Base-by-base conservation (phyloP, 768 basidiomycete species). In the Gloeopeniophorella convolvens region DNA sequence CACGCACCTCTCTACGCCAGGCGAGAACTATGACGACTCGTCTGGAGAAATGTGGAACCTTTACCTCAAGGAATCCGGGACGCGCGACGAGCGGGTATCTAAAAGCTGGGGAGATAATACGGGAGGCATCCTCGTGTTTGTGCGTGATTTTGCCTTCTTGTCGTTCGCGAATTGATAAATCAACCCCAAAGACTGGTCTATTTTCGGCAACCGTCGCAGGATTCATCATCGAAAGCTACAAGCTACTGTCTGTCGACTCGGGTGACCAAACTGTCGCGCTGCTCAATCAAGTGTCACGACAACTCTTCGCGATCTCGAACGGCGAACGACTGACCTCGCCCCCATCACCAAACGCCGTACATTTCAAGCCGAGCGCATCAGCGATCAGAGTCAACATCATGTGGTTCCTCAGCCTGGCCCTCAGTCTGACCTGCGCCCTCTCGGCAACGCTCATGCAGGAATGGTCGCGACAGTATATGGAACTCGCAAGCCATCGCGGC, bases 21-120 rank as follows among this genome's bases (percentile, higher is more conserved):
- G 43, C 15, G 43, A 33, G 24, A 44, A 32, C 12, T 44, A 32
- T 15, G 43, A 32, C 18, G 43, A 44, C 21, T 23, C 43, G 4
- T 44, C 43, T 7, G 33, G 43, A 33, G 31, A 31, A 33, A 44
- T 44, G 43, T 44, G 43, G 43, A 44, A 30, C 24, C 43, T 44
- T n/a, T 44, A 30, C 24, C 43, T 44, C 43, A 32, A 30, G 5
- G 30, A 33, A 44, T 44, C 33, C n/a, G 43, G 33, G 31, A 33
- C 31, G 31, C 24, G 33, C 20, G 43, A 44, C 43, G 15, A n/a
- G 33, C 31, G 33, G 18, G 24, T 44, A 44, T 32, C 31, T 10
- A 32, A 31, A 6, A 30, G 43, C 18, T 44, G 43, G 43, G 33
- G 33, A 18, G 31, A 21, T 32, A 32, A 44, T 10, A 24, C 43